Percentiles rank a stretch among this genome's conserved stretches.
Evolutionary conservation across 2,329 filamentous ascomycete species (phyloP).

Genomic region (Lachnellula suecica): DNA sequence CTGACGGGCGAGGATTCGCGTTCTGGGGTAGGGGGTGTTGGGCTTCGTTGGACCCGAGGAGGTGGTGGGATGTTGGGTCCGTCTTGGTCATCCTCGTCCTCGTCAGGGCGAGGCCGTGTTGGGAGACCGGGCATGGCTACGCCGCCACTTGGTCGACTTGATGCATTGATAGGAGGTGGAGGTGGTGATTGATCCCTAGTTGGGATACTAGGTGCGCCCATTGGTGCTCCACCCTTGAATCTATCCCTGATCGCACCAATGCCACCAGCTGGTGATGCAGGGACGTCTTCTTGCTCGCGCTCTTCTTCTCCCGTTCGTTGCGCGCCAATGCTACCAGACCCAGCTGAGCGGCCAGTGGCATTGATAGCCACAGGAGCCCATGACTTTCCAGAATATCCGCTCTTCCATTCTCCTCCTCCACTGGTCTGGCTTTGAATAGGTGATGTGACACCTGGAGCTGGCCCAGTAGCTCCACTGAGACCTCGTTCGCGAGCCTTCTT

Average conservation of each 20-base stretch:
- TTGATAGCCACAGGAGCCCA: constrained; percentile 83
- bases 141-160: constrained; percentile 66
- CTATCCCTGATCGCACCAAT: constrained; percentile 77
- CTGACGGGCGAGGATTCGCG: constrained; percentile 72
- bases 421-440: constrained; percentile 68
- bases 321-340: constrained; percentile 46
- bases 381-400: constrained; percentile 83
- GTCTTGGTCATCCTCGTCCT: constrained; percentile 53
- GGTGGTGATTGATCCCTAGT: constrained; percentile 36
- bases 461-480: constrained; percentile 48
- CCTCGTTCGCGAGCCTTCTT: constrained; percentile 84
- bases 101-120: constrained; percentile 50
- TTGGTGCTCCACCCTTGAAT: constrained; percentile 75
- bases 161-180: constrained; percentile 35
- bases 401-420: constrained; percentile 80
- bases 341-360: constrained; percentile 62
- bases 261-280: constrained; percentile 59
- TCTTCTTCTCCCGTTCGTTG: constrained; percentile 63
- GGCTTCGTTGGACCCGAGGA: constrained; percentile 35
- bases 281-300: constrained; percentile 45
- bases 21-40: constrained; percentile 43
- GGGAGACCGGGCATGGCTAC: constrained; percentile 79
- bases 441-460: constrained; percentile 46
- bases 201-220: constrained; percentile 50
- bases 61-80: constrained; percentile 42